These are phyloP conservation scores for Plasmodium malariae DNA, from an alignment of 169 alveolate species.

Conservation along the genomic window DNA sequence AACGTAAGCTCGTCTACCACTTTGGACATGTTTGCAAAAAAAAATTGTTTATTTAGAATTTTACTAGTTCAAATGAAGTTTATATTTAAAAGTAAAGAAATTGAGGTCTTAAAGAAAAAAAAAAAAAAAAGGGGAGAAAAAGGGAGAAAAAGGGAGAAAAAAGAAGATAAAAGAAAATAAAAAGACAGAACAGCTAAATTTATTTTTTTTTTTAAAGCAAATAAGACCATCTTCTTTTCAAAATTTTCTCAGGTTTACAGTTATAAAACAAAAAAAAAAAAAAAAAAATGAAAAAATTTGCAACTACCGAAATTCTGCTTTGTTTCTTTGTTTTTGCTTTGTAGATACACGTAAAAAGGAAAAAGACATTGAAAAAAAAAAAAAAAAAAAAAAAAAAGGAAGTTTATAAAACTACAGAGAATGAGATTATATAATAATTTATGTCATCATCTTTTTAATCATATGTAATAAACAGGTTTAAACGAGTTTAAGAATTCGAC, in stretches of 20 bases:
- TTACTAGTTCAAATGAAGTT: background rate
- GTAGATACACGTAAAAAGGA: background rate
- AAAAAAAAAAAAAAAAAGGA: background rate
- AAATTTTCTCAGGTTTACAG: background rate
- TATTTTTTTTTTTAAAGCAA: too few relatives aligned
- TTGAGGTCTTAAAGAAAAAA: background rate
- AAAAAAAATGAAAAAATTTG: background rate
- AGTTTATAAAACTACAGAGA: too few relatives aligned
- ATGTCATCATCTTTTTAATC: background rate
- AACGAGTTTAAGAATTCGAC: constrained; percentile 81
- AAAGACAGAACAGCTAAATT: background rate
- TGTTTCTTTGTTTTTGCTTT: background rate
- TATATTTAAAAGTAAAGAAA: background rate
- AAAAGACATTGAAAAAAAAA: background rate
- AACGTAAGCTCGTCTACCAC: constrained; percentile 62
- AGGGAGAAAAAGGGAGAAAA: background rate
- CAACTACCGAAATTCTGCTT: background rate
- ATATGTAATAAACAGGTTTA: constrained; percentile 75
- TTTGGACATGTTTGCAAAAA: constrained; percentile 43
- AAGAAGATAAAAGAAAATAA: background rate
- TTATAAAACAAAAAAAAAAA: background rate
- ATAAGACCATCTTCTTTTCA: background rate
- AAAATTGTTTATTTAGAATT: background rate
- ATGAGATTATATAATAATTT: too few relatives aligned
- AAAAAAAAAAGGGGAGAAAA: background rate